These are phyloP conservation scores for Entoloma clypeatum DNA, from an alignment of 1,284 basidiomycete species.

Conservation along the genomic window DNA sequence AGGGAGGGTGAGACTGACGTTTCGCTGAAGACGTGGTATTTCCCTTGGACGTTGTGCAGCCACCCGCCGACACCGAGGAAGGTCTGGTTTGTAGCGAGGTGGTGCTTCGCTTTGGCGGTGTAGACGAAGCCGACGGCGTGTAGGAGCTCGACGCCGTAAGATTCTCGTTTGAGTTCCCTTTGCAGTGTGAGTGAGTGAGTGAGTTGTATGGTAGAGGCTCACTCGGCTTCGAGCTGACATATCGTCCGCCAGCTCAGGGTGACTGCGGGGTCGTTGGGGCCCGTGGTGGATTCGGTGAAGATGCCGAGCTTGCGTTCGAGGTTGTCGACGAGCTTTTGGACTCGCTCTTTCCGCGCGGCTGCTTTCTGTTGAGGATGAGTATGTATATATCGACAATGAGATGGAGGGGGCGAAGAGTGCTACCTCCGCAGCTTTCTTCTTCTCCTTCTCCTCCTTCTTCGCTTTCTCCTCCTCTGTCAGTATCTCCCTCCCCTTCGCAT, in stretches of 20 bases:
- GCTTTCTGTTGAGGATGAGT: slow-evolving; percentile 65
- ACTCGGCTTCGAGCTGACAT: slow-evolving; percentile 82
- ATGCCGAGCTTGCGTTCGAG: slow-evolving; percentile 87
- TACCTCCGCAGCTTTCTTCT: slow-evolving; percentile 68
- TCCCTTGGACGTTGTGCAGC: slow-evolving; percentile 92
- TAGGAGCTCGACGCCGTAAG: slow-evolving; percentile 90
- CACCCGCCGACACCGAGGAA: slow-evolving; percentile 86
- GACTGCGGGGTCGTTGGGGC: slow-evolving; percentile 70
- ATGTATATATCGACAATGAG: slow-evolving; percentile 7
- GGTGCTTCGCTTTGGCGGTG: slow-evolving; percentile 76
- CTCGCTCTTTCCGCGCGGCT: slow-evolving; percentile 72
- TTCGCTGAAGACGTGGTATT: slow-evolving; percentile 91
- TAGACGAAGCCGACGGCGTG: slow-evolving; percentile 94
- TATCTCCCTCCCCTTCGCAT: slow-evolving; percentile 67
- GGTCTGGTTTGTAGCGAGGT: slow-evolving; percentile 74
- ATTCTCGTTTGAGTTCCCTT: slow-evolving; percentile 85
- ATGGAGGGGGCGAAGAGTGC: slow-evolving; percentile 17
- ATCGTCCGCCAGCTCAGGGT: slow-evolving; percentile 71
- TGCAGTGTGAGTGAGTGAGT: slow-evolving; percentile 7
- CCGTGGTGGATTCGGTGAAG: slow-evolving; percentile 86
- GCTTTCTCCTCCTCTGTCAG: slow-evolving; percentile 83
- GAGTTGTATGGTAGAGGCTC: slow-evolving; percentile 23
- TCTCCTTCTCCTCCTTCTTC: slow-evolving; percentile 73
- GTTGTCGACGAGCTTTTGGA: slow-evolving; percentile 80
- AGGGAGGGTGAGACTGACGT: slow-evolving; percentile 54